Percentiles rank a stretch among this genome's conserved stretches.
These are phyloP conservation scores for Pterothamnion heteromorphum DNA, from an alignment of 31 red algal genomes.

Conservation along the genomic window DNA sequence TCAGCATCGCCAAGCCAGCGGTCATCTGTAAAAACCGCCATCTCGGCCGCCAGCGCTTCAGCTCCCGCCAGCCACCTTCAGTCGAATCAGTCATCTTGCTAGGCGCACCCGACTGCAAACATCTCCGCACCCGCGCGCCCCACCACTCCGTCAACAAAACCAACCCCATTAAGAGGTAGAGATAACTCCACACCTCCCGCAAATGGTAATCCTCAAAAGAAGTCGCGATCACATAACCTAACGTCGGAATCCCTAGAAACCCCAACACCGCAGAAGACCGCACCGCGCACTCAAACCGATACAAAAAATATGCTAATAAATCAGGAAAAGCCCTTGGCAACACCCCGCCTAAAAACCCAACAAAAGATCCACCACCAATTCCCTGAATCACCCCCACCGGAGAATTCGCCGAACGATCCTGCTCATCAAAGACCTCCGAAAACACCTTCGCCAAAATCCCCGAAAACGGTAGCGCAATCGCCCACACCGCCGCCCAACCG, in stretches of 20 bases:
- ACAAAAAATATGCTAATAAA: not conserved
- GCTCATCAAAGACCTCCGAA: not conserved
- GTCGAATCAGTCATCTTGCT: not conserved
- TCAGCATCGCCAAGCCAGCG: not conserved
- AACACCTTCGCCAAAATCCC: not conserved
- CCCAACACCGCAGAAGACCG: not conserved
- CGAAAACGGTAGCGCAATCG: not conserved
- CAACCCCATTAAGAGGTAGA: not conserved
- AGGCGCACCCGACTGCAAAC: not conserved
- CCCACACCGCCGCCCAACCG: not conserved
- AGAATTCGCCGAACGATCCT: not conserved
- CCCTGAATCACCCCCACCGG: not conserved
- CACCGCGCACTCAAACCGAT: constrained; percentile 23
- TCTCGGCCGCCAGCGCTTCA: not conserved
- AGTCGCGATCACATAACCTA: not conserved
- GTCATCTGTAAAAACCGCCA: not conserved
- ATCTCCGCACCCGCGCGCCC: not conserved
- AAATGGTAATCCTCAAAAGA: not conserved
- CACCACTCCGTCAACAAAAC: not conserved
- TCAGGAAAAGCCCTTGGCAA: not conserved
- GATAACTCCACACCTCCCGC: not conserved
- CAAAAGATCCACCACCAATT: not conserved
- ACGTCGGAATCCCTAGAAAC: not conserved
- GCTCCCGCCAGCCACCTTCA: not conserved
- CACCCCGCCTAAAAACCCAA: not conserved